phyloP scores from a whole-genome alignment of 2,329 filamentous ascomycete species.

The Pseudocercospora cruenta region DNA sequence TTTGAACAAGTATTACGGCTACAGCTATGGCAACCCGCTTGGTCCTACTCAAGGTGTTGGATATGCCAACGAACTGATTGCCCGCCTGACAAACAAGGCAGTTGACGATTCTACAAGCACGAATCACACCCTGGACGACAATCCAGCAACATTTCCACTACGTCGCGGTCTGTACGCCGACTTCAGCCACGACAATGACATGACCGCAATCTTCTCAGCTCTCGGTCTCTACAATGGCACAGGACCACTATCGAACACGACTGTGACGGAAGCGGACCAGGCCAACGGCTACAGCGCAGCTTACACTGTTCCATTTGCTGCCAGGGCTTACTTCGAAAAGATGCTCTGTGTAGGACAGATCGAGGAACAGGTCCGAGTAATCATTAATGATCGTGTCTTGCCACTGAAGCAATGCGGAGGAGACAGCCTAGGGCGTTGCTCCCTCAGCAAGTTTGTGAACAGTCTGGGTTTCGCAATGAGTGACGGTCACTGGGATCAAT shows the following conservation, averaged over 20 bases:
- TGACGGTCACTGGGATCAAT: conserved; percentile 75
- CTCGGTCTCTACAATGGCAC: conserved; percentile 77
- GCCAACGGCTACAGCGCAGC: conserved; percentile 72
- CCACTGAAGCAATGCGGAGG: conserved; percentile 70
- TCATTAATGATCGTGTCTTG: conserved; percentile 84
- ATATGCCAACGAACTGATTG: conserved; percentile 84
- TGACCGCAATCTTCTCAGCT: conserved; percentile 75
- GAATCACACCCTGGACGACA: conserved; percentile 74
- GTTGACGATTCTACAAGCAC: conserved; percentile 75
- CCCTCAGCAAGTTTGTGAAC: conserved; percentile 69
- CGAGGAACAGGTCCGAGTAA: conserved; percentile 74
- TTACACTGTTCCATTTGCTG: conserved; percentile 82
- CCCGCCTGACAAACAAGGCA: conserved; percentile 70
- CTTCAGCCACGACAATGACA: conserved; percentile 89
- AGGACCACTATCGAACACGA: conserved; percentile 49
- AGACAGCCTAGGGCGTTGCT: conserved; percentile 73
- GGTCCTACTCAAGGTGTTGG: conserved; percentile 86
- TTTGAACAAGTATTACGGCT: conserved; percentile 83
- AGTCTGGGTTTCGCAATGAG: conserved; percentile 72
- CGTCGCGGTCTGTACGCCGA: conserved; percentile 74
- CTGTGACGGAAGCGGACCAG: conserved; percentile 54
- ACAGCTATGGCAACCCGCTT: conserved; percentile 73
- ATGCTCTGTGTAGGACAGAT: conserved; percentile 65
- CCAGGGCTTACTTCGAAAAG: conserved; percentile 84
- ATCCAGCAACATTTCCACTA: conserved; percentile 73